Evolutionary conservation across 352 stramenopile species (phyloP), one percentile per base, ranked within the genome.

Genomic region (Phytophthora idaei): DNA sequence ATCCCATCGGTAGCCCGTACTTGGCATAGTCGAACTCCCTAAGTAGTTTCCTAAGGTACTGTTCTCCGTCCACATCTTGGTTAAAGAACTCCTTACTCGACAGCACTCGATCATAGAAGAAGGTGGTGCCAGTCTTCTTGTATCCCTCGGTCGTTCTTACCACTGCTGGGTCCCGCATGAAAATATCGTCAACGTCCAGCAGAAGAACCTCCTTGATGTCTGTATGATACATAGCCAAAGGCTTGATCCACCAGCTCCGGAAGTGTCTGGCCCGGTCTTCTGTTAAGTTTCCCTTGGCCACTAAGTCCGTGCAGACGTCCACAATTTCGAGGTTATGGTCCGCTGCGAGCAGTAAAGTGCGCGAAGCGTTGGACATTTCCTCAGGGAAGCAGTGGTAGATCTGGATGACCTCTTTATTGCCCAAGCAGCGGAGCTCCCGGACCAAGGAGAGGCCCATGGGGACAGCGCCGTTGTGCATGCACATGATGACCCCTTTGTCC

Each of bases 31-130:
- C 61, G 39, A 86, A 84, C 39, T 77, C 74, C 4, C 75, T 64
- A 17, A 86, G 48, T 50, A 77, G 65, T 21, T 73, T 61, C 21
- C 61, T 61, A 34, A 86, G 63, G 54, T 80, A 73, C 55, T 82
- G 67, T 45, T 71, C 71, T 27, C 69, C 71, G 7, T 67, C 69
- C 8, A 79, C 71, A 8, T 72, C 53, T 32, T 73, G 70, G 53
- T 90, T 88, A 60, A 92, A 85, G 54, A 78, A 87, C 25, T 77
- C 62, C 5, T 71, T 66, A 44, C 78, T 80, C 11, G 72, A 70
- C 29, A 88, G 71, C 12, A 90, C 77, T n/a, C 81, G 81, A 51
- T 90, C 81, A 57, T 86, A 86, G 74, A 90, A 90, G 64, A 90
- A 90, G 14, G 69, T 84, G 14, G 81, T 86, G 15, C 81, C 79